phyloP scores from a whole-genome alignment of 2,329 filamentous ascomycete species.

The Cladosporium velox region DNA sequence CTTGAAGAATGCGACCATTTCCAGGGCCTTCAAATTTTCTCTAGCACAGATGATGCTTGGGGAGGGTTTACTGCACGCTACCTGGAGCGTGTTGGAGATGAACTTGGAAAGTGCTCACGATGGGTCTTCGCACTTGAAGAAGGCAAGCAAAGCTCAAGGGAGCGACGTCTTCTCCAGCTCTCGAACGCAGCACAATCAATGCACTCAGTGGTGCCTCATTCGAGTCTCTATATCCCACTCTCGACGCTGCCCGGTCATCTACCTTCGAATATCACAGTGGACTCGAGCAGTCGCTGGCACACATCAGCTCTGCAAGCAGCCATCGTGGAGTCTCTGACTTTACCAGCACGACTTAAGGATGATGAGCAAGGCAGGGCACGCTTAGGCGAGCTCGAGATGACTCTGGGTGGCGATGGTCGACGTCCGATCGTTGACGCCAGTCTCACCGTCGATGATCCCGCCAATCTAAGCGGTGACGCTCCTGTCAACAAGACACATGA shows the following conservation, averaged over 20 bases:
- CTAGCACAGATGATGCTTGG: constrained; percentile 57
- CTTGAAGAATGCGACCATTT: constrained; percentile 91
- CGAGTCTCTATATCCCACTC: constrained; percentile 77
- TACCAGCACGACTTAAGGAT: constrained; percentile 70
- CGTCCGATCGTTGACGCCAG: constrained; percentile 76
- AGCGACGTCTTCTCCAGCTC: constrained; percentile 65
- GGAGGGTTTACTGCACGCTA: constrained; percentile 49
- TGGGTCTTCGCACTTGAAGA: constrained; percentile 86
- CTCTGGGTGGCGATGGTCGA: constrained; percentile 73
- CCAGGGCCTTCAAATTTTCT: constrained; percentile 74
- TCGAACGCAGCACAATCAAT: constrained; percentile 75
- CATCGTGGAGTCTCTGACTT: constrained; percentile 74
- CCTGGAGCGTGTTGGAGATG: constrained; percentile 73
- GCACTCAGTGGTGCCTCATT: constrained; percentile 66
- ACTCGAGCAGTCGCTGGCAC: constrained; percentile 73
- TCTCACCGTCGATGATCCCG: constrained; percentile 59
- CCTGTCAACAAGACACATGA: constrained; percentile 34
- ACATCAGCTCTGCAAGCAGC: constrained; percentile 73
- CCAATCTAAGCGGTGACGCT: constrained; percentile 34
- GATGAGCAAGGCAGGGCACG: constrained; percentile 49
- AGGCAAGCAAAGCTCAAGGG: constrained; percentile 47
- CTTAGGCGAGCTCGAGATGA: constrained; percentile 64
- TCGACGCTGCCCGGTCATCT: constrained; percentile 60
- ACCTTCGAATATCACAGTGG: constrained; percentile 61
- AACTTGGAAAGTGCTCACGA: constrained; percentile 83